phyloP scores from a whole-genome alignment of 2,329 filamentous ascomycete species.

The Sclerotinia trifoliorum region DNA sequence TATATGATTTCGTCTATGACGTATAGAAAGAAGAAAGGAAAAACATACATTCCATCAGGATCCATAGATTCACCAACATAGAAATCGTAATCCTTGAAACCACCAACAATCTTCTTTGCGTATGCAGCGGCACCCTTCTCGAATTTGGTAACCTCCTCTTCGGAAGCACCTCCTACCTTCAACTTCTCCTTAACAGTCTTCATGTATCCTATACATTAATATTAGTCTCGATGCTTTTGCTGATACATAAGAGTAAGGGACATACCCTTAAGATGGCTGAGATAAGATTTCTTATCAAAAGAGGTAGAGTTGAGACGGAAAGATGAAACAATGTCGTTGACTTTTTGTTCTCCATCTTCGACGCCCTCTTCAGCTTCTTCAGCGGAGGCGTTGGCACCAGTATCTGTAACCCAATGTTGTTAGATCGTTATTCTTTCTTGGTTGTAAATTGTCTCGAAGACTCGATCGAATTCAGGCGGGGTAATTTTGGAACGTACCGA shows the following conservation, averaged over 20 bases:
- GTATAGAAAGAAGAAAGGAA: neutral
- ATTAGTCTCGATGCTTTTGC: constrained; percentile 4
- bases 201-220: constrained; percentile 69
- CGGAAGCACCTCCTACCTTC: constrained; percentile 58
- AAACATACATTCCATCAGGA: constrained; percentile 83
- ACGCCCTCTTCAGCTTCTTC: constrained; percentile 72
- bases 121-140: constrained; percentile 71
- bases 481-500: constrained; percentile 52
- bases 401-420: constrained; percentile 53
- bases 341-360: constrained; percentile 68
- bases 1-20: constrained; percentile 17
- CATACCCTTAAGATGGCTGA: constrained; percentile 80
- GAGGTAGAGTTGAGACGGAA: constrained; percentile 80
- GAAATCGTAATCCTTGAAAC: constrained; percentile 97
- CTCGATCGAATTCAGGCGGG: constrained; percentile 16
- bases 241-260: constrained; percentile 20
- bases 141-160: constrained; percentile 72
- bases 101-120: constrained; percentile 75
- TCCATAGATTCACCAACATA: constrained; percentile 90
- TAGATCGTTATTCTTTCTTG: neutral
- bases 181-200: constrained; percentile 78
- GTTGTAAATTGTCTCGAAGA: neutral
- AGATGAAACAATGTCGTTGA: constrained; percentile 91
- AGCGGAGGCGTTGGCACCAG: constrained; percentile 93
- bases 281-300: constrained; percentile 88